A percentile compares a stretch with the other conserved stretches of the same genome.
Evolutionary conservation across 306 rosid genomes (phyloP).

Genomic region (Ziziphus jujuba): DNA sequence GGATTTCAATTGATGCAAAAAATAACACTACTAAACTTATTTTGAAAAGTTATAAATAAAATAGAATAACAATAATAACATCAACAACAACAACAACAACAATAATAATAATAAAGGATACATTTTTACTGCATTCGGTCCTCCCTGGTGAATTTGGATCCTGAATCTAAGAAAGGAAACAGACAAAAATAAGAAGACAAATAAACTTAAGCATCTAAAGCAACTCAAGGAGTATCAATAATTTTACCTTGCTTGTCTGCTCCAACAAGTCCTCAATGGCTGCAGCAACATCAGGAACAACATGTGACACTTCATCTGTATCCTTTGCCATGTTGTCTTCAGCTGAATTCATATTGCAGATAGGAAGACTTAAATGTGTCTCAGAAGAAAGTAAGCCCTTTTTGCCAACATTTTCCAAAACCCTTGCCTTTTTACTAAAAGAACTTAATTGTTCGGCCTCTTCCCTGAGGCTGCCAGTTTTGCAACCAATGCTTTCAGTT

Average conservation of each 20-base stretch:
- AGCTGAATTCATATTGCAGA: slow-evolving; percentile 33
- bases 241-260: slow-evolving; percentile 87
- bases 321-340: slow-evolving; percentile 41
- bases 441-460: slow-evolving; percentile 34
- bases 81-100: too few species aligned
- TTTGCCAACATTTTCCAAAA: slow-evolving; percentile 48
- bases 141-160: slow-evolving; percentile 72
- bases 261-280: slow-evolving; percentile 94
- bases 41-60: neutral
- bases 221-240: slow-evolving; percentile 28
- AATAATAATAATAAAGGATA: slow-evolving; percentile 48
- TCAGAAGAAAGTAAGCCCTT: slow-evolving; percentile 36
- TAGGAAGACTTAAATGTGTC: slow-evolving; percentile 32
- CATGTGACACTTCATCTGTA: slow-evolving; percentile 34
- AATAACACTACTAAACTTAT: slow-evolving; percentile 17
- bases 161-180: slow-evolving; percentile 54
- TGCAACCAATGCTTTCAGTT: slow-evolving; percentile 27
- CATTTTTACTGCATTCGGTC: slow-evolving; percentile 47
- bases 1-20: slow-evolving; percentile 38
- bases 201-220: slow-evolving; percentile 18
- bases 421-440: slow-evolving; percentile 70
- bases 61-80: neutral
- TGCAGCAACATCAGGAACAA: slow-evolving; percentile 93
- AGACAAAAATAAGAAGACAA: slow-evolving; percentile 25
- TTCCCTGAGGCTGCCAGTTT: slow-evolving; percentile 34